Base-by-base conservation (phyloP, 805 yeast genomes). In the Pichia nakasei region DNA sequence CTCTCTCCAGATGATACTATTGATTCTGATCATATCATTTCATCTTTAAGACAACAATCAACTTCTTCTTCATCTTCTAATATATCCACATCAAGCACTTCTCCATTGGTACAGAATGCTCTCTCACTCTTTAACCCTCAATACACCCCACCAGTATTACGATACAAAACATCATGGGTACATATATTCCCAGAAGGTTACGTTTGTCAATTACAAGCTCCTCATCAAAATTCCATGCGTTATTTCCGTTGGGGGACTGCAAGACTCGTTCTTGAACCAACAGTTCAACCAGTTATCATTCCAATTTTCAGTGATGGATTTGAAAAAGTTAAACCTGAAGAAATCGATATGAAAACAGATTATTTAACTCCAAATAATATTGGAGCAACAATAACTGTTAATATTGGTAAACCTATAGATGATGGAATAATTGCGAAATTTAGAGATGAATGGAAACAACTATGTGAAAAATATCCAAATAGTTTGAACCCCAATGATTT, bases 201-300 rank as follows among this genome's bases (percentile, higher is more conserved):
- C 59, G 97, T 91, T 5, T 74, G 91, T 42, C 98, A 93, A 60
- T 60, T 85, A 39, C 73, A 80, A 48, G 80, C 82, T 31, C 96
- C 96, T 0, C 79, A 77, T 58, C 70, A 74, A 40, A 84, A 86
- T 52, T 87, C 97, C 4, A 85, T 93, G 93, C 70, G 96, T 49
- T 91, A 85, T 63, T 91, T 93, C 70, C 82, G 85, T 58, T 91
- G 97, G 97, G 98, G 98, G 0, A 80, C 88, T 1, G 76, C 95
- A 2, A 71, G 98, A 52, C 59, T 89, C 52, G 71, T 93, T 5
- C 64, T 93, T 44, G 98, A 91, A 60, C 70, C 94, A 9, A 80
- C 91, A 0, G 73, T 75, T 47, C 78, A 91, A 0, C 97, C 98
- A 0, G 77, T 89, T 1, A 76, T 91, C 15, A 78, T 93, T 15